phyloP scores from a whole-genome alignment of 495 filamentous ascomycete species.

The Tuber aestivum region DNA sequence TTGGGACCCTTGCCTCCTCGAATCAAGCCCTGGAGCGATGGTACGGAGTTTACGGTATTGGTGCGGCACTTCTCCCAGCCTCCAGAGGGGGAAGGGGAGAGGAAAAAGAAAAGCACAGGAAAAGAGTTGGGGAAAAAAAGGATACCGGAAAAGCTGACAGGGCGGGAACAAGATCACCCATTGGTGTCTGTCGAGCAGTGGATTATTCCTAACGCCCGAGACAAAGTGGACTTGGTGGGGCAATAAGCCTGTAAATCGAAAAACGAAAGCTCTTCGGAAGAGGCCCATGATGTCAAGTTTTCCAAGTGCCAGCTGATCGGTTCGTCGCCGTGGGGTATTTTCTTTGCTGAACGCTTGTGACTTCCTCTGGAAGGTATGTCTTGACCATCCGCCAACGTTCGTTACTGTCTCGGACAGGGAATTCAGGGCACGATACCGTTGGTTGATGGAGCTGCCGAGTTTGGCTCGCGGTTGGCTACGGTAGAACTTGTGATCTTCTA shows the following conservation, averaged over 20 bases:
- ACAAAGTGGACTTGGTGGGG: not conserved
- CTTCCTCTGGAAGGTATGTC: not conserved
- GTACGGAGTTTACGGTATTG: not conserved
- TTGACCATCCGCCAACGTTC: not conserved
- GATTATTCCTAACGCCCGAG: not conserved
- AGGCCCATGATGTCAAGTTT: not conserved
- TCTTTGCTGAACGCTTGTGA: not conserved
- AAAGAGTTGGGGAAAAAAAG: not conserved
- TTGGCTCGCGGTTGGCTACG: not conserved
- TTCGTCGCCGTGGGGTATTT: not conserved
- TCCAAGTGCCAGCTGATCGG: not conserved
- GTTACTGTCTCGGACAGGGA: not conserved
- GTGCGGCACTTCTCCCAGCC: not conserved
- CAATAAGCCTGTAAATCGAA: not conserved
- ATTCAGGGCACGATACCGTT: not conserved
- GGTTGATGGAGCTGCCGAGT: not conserved
- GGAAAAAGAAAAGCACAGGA: not conserved
- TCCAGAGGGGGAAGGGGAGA: not conserved
- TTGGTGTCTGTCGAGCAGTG: not conserved
- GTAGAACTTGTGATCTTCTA: not conserved
- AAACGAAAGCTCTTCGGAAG: not conserved
- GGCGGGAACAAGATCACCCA: not conserved
- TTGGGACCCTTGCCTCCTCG: not conserved
- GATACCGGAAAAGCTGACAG: not conserved
- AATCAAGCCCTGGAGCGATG: not conserved